These are phyloP conservation scores for Trichoderma koningiopsis DNA, from an alignment of 2,329 filamentous ascomycete genomes.

Conservation along the genomic window DNA sequence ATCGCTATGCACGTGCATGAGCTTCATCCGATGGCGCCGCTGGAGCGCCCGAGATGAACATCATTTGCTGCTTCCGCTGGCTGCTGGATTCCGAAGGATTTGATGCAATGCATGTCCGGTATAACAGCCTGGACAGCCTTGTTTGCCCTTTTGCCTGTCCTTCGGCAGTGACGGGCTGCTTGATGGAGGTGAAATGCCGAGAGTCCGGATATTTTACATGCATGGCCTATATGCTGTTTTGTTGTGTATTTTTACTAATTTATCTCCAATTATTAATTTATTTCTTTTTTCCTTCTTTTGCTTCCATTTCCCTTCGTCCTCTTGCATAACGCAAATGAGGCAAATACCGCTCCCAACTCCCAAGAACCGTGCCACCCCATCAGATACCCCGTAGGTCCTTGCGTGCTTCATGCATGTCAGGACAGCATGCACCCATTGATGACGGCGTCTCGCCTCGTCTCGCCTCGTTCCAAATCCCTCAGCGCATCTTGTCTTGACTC, in stretches of 20 bases:
- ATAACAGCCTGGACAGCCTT: background rate
- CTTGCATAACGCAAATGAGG: conserved; percentile 9
- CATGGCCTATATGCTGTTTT: background rate
- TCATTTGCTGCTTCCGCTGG: conserved; percentile 11
- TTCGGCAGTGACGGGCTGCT: conserved; percentile 12
- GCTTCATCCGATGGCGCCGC: background rate
- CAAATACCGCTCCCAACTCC: conserved; percentile 1
- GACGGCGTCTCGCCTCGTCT: conserved; percentile 5
- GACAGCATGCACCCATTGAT: background rate
- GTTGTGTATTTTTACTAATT: background rate
- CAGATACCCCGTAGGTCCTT: conserved; percentile 6
- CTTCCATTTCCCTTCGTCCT: no score
- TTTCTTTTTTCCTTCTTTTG: background rate
- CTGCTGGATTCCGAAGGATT: conserved; percentile 9
- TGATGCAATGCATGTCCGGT: background rate
- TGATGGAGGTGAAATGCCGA: background rate
- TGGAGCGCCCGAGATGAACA: background rate
- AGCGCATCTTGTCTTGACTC: background rate
- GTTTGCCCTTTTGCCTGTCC: background rate
- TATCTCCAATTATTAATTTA: background rate
- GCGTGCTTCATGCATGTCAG: conserved; percentile 14
- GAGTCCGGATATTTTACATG: background rate
- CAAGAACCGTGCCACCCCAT: background rate
- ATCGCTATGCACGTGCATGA: conserved; percentile 13
- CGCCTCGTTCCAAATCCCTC: conserved; percentile 12